A percentile compares a stretch with the other conserved stretches of the same genome.
These are phyloP conservation scores for Solanum arcanum DNA, from an alignment of 257 asterid genomes.

Conservation along the genomic window DNA sequence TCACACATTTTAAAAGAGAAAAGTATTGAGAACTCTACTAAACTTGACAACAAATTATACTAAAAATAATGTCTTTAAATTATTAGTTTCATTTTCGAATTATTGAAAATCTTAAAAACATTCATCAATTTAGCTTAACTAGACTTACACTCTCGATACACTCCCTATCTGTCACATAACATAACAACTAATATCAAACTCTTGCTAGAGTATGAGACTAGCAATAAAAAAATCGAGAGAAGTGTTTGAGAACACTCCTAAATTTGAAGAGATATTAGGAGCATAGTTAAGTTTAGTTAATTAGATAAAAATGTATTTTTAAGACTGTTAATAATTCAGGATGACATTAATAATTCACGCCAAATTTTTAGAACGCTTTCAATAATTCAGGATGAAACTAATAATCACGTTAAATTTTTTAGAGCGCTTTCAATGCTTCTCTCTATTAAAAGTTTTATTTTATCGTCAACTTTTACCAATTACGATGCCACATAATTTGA, in stretches of 20 bases:
- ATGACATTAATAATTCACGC: too few relatives aligned
- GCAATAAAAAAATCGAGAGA: not conserved
- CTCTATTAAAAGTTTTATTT: too few relatives aligned
- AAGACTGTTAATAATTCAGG: too few relatives aligned
- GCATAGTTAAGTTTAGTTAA: too few relatives aligned
- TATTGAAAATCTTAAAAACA: not conserved
- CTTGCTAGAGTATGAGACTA: accelerated
- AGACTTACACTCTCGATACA: not conserved
- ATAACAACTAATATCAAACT: not conserved
- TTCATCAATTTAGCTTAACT: too few relatives aligned
- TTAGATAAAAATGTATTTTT: accelerated
- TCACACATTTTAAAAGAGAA: too few relatives aligned
- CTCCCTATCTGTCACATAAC: not conserved
- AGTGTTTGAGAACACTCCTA: not conserved
- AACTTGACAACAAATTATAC: too few relatives aligned
- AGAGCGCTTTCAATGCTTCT: not conserved
- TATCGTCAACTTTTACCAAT: too few relatives aligned
- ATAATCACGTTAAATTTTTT: too few relatives aligned
- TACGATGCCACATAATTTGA: too few relatives aligned
- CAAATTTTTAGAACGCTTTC: not conserved
- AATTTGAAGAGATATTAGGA: not conserved
- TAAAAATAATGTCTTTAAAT: too few relatives aligned
- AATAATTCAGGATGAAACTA: too few relatives aligned
- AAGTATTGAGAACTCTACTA: not conserved
- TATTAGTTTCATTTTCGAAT: accelerated